phyloP scores from a whole-genome alignment of 305 asterid species.

The Caryopteris hybrid region DNA sequence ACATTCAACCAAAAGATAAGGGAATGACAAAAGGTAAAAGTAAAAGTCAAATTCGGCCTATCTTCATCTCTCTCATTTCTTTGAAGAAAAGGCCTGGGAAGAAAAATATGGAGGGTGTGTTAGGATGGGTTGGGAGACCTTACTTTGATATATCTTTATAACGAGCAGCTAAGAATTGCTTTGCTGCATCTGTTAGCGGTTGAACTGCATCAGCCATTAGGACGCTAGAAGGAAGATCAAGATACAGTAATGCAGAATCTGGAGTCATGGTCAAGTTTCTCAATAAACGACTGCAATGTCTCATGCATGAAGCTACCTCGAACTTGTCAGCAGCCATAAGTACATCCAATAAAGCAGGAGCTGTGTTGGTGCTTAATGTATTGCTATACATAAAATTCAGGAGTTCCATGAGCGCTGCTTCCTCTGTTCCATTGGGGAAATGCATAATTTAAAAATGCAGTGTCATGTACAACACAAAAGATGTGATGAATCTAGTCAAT shows the following conservation, averaged over 20 bases:
- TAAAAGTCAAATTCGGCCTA: not conserved
- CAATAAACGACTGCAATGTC: constrained; percentile 71
- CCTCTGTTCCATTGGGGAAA: constrained; percentile 62
- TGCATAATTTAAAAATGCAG: not conserved
- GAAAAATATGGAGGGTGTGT: not conserved
- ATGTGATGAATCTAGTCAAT: not conserved
- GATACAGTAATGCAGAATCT: constrained; percentile 79
- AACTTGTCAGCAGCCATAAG: constrained; percentile 95
- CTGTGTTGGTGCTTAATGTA: constrained; percentile 52
- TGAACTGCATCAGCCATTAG: constrained; percentile 92
- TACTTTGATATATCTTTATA: constrained; percentile 86
- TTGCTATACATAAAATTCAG: constrained; percentile 89
- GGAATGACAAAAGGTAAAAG: not conserved
- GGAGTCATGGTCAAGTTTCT: constrained; percentile 82
- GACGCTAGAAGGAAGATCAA: constrained; percentile 84
- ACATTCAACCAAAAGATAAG: not conserved
- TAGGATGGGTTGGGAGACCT: constrained; percentile 16
- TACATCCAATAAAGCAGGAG: constrained; percentile 75
- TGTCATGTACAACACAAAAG: not conserved
- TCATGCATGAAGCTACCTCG: constrained; percentile 95
- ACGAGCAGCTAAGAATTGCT: constrained; percentile 66
- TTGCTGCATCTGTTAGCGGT: constrained; percentile 90
- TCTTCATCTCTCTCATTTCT: not conserved
- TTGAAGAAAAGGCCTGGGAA: not conserved
- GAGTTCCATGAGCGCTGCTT: constrained; percentile 91